Evolutionary conservation across 208 protist species (phyloP), one percentile per base, ranked within the genome.

Genomic region (Crithidia thermophila): DNA sequence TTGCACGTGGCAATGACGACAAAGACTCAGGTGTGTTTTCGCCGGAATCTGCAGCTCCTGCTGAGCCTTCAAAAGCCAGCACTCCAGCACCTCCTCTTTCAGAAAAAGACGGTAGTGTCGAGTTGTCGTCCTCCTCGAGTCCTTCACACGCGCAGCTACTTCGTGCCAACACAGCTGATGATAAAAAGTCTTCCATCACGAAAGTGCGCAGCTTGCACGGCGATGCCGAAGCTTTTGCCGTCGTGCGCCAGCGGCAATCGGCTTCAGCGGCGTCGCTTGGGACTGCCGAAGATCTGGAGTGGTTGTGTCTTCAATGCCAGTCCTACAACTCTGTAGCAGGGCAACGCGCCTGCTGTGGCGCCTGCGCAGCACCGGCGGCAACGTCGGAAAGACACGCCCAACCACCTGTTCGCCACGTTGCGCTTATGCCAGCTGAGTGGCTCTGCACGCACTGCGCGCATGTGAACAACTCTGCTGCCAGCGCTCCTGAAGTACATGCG

Each of bases 341-440:
- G 33, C 8, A 3, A 28, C 20, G 57, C 18, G 59, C 5, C 57
- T 94, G 88, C 50, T 58, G 60, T 21, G 63, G 72, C n/a, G n/a
- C n/a, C 7, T 94, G 88, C 42, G 72, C 67, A 18, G 72, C 81
- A 28, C 25, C 72, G 13, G 66, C 75, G 50, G 23, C 73, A 3
- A 47, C 51, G 0, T 94, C 88, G 51, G 72, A 87, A 53, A 72
- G 84, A 10, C 37, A 64, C 43, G 50, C 59, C 18, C 69, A 58
- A 16, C 84, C 85, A 42, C 89, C 90, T 11, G 40, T 78, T 14
- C 86, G 90, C 20, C 80, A 91, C 47, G 83, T 90, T 16, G 67
- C 77, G n/a, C 27, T 88, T n/a, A 86, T 91, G 63, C 87, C 90
- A 7, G 39, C 60, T 20, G 9, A 28, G 31, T 95, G 90, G 87